Conservation (phyloP, 176 grass and related monocot species). For the Phragmites australis region DNA sequence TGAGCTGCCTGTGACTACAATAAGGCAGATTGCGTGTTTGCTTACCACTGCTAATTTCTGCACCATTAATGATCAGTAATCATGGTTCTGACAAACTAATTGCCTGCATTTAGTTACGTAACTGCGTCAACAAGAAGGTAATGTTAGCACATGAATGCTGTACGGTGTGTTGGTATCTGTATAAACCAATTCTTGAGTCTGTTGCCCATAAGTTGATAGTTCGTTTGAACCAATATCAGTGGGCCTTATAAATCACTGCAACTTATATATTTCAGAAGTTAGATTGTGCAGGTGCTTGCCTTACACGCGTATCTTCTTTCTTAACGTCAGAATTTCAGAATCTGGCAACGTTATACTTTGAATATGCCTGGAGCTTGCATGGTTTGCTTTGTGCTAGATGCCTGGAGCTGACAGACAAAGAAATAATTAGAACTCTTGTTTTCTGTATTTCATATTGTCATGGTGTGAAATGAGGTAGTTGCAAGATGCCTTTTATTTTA, state of each 20-base stretch:
- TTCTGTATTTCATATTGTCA: background rate
- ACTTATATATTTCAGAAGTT: background rate
- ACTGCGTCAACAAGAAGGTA: background rate
- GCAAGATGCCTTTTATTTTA: background rate
- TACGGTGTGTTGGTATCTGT: background rate
- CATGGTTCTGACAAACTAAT: background rate
- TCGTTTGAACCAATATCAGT: background rate
- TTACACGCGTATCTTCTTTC: background rate
- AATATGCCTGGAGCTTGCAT: background rate
- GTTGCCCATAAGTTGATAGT: background rate
- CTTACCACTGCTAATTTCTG: background rate
- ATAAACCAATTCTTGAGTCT: background rate
- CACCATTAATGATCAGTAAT: background rate
- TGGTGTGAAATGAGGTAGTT: background rate
- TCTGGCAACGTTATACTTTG: background rate
- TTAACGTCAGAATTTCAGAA: background rate
- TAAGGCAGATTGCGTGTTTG: background rate
- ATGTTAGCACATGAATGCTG: background rate
- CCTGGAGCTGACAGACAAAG: background rate
- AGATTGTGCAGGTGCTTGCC: background rate
- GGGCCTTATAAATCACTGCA: background rate
- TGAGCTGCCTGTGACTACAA: background rate
- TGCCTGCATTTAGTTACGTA: conserved; percentile 8
- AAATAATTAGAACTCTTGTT: background rate
- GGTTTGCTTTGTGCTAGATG: conserved; percentile 3